Evolutionary conservation across 345 rosid species (phyloP), one percentile per base, ranked within the genome.

Genomic region (Cardamine occulta): DNA sequence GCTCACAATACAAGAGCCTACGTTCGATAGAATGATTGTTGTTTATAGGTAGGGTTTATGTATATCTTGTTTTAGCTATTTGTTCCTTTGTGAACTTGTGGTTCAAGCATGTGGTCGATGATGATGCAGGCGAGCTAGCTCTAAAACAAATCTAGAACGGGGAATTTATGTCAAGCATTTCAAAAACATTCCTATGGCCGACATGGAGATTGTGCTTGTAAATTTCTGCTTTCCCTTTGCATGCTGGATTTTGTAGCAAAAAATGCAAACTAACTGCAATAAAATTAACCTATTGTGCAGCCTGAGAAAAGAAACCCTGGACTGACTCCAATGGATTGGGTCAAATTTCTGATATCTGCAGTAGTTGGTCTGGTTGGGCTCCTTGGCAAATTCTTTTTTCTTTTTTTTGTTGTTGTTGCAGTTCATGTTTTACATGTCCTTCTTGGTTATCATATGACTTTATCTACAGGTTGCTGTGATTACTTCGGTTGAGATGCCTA

Each of bases 161-260:
- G 96, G 93, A 80, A 72, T 95, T 66, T 85, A 79, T 59, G 91
- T 92, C 60, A 95, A 95, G 75, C 99, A 95, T 89, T 95, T 95
- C 88, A 95, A 87, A 80, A 90, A 89, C 79, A 95, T 95, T 66
- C 99, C 99, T 51, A 95, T 95, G 99, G 99, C 99, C 21, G 99
- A 95, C 84, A 72, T 90, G 93, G 99, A 95, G 77, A 90, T 95
- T 73, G 99, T 95, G 74, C 99, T 95, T 70, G 99, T 95, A 83
- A 87, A 90, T 80, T 70, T 70, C 67, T 68, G 39, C n/a, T 75
- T 56, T 78, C 28, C 26, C 49, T 17, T 55, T 61, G 58, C 57
- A 60, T 57, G 21, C 45, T 77, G 42, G 54, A 39, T 52, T 68
- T 44, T 51, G 34, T 31, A 31, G 51, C 15, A 61, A 73, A 26